Evolutionary conservation across 176 grass and related monocot species (phyloP), one percentile per base, ranked within the genome.

Genomic region (Oryza meyeriana): DNA sequence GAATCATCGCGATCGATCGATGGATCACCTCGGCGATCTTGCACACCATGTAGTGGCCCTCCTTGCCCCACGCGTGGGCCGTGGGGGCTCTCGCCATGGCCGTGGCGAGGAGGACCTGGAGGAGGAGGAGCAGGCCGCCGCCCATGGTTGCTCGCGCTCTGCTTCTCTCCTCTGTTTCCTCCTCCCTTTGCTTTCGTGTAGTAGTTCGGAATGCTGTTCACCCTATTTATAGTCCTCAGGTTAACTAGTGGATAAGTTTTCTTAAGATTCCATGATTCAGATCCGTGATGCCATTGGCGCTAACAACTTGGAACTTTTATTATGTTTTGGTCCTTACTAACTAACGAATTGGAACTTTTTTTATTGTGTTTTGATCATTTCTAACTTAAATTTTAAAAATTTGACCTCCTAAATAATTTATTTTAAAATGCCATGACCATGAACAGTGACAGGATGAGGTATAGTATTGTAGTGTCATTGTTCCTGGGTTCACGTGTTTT

Each of bases 21-120:
- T 4, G 4, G 36, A 1, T 65, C 70, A 94, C 92, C 64, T 94
- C 87, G 33, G 92, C 89, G 74, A 94, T 85, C 79, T 92, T 94
- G 84, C 92, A 94, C 26, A 82, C 58, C 89, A 94, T 94, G 87
- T 89, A 92, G 79, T 94, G 92, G 0, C 89, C 92, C 35, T 87
- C 77, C 80, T 86, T 91, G 74, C 92, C 92, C 92, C 92, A 94
- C 6, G 84, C 89, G 3, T 83, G 44, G 0, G 84, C 58, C 0
- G 39, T 41, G 4, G 87, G 92, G 36, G 89, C 84, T 0, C 31
- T 38, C 67, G 81, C 70, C 38, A 55, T n/a, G 50, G 44, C 70
- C 11, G 36, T 17, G 48, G 81, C 59, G 27, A 94, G 26, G 4
- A 89, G 6, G 29, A 82, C n/a, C 0, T 35, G 66, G 3, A 91